A percentile compares a stretch with the other conserved stretches of the same genome.
phyloP scores from a whole-genome alignment of 1,284 basidiomycete species.

The Ganoderma sp. region DNA sequence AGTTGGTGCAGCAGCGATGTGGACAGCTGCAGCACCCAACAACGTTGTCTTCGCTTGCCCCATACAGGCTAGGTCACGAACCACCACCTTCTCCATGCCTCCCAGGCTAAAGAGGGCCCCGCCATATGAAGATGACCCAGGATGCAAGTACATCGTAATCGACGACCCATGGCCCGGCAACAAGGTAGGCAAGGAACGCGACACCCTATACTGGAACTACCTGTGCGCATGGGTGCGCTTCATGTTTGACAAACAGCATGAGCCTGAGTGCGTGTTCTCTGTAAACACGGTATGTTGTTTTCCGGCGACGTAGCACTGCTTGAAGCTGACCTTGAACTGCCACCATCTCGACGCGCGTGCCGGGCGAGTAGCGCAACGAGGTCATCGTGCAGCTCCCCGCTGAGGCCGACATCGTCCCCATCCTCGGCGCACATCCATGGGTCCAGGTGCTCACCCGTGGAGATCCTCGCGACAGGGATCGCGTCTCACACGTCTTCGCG shows the following conservation, averaged over 20 bases:
- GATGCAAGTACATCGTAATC: conserved; percentile 40
- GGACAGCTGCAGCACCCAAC: neutral
- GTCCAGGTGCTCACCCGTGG: conserved; percentile 26
- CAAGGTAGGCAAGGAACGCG: conserved; percentile 30
- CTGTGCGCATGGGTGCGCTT: conserved; percentile 39
- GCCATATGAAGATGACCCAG: conserved; percentile 40
- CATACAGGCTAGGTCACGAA: neutral
- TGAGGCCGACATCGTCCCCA: conserved; percentile 33
- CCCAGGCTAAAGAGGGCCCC: conserved; percentile 34
- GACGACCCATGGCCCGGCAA: conserved; percentile 40
- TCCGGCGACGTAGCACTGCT: neutral
- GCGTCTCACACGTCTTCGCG: conserved; percentile 39
- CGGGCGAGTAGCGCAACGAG: conserved; percentile 33
- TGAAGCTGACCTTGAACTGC: neutral
- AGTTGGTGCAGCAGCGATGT: neutral
- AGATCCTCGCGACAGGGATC: conserved; percentile 21
- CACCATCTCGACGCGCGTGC: neutral
- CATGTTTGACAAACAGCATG: conserved; percentile 35
- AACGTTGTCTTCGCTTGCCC: neutral
- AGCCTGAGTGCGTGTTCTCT: conserved; percentile 30
- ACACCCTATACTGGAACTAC: conserved; percentile 31
- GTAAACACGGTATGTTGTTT: conserved; percentile 37
- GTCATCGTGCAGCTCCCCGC: conserved; percentile 37
- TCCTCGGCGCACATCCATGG: conserved; percentile 41
- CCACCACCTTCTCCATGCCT: neutral